These are phyloP conservation scores for Combretum micranthum DNA, from an alignment of 345 rosid genomes.

Conservation along the genomic window DNA sequence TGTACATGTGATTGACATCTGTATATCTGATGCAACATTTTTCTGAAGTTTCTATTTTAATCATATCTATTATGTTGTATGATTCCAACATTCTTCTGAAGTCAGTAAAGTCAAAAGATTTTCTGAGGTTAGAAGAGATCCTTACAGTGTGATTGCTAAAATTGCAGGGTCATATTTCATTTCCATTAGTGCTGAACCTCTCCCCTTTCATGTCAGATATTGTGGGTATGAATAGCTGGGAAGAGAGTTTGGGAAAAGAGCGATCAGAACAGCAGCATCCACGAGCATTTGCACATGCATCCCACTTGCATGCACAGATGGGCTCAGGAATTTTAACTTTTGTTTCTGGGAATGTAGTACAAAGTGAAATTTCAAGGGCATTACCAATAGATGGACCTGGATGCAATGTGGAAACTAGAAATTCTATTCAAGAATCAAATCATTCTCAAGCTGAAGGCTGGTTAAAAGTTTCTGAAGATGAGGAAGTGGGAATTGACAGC, in stretches of 20 bases:
- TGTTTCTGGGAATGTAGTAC: slow-evolving; percentile 9
- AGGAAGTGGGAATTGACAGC: slow-evolving; percentile 10
- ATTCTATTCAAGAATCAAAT: slow-evolving; percentile 11
- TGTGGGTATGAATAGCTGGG: slow-evolving; percentile 19
- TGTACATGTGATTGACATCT: too few relatives aligned
- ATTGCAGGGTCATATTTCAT: slow-evolving; percentile 54
- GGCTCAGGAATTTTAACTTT: slow-evolving; percentile 13
- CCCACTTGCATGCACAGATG: slow-evolving; percentile 13
- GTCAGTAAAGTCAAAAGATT: too few relatives aligned
- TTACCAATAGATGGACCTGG: slow-evolving; percentile 10
- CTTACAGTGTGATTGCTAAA: not conserved
- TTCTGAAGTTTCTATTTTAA: too few relatives aligned
- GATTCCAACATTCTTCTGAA: too few relatives aligned
- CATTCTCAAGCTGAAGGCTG: slow-evolving; percentile 3
- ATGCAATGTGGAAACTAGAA: not conserved
- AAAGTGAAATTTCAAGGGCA: slow-evolving; percentile 10
- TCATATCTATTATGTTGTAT: too few relatives aligned
- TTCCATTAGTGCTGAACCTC: slow-evolving; percentile 51
- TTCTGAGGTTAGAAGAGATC: not conserved
- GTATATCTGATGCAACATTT: too few relatives aligned
- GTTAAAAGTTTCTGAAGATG: not conserved
- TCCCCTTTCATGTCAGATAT: slow-evolving; percentile 29
- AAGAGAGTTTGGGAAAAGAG: slow-evolving; percentile 13
- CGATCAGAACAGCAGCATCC: slow-evolving; percentile 23
- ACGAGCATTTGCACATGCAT: slow-evolving; percentile 14